Evolutionary conservation across 331 rosid genomes (phyloP), one percentile per base, ranked within the genome.

Genomic region (Cydonia oblonga): DNA sequence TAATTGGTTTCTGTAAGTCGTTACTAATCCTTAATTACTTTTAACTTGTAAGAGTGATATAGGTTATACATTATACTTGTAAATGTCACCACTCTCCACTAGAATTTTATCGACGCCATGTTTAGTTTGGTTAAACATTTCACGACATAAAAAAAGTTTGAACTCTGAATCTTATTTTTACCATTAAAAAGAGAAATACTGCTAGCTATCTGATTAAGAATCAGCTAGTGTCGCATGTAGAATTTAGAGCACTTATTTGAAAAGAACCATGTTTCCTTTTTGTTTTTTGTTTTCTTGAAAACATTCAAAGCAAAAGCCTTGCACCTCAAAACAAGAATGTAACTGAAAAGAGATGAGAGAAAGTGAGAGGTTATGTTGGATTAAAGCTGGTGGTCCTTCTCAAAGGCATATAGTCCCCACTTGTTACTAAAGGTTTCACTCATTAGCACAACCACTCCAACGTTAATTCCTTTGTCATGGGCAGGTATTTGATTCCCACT

Each of bases 51-150:
- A n/a, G n/a, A n/a, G n/a, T n/a, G n/a, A n/a, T n/a, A n/a, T n/a
- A n/a, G n/a, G n/a, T n/a, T n/a, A n/a, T n/a, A n/a, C n/a, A n/a
- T n/a, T n/a, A n/a, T n/a, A n/a, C n/a, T n/a, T n/a, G 4, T 35
- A 35, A 2, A 12, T 35, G 13, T 35, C 42, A 35, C 2, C 42
- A 35, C 4, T 35, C 42, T 0, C 4, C 42, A 35, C 42, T 12
- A 9, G 0, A 35, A 35, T 0, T 0, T 0, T 35, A 0, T 35
- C 13, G 42, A 1, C 13, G 1, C 2, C 42, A 9, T 9, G 0
- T 35, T 35, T 1, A 35, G 13, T 35, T 35, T 35, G 42, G 13
- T 35, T 9, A 35, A 35, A 35, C 13, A 35, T 35, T 35, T 35
- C 42, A 35, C 0, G 13, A 35, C 4, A 3, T 35, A 0, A 0